Conservation (phyloP, 345 rosid genomes). For the Hibiscus mutabilis region DNA sequence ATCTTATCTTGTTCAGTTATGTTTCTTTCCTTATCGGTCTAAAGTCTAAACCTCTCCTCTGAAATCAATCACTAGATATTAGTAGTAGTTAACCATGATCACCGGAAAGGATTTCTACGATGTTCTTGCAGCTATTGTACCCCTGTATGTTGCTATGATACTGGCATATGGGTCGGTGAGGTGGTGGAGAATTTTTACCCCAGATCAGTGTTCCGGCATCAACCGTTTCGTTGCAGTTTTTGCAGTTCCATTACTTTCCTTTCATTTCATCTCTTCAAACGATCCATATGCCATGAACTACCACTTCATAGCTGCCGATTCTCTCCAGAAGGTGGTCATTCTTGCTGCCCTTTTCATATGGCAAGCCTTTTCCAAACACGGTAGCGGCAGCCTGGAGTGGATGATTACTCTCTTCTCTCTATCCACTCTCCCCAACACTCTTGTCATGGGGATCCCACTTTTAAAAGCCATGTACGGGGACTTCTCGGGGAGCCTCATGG, state of each 20-base stretch:
- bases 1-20: background rate
- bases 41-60: too few relatives aligned
- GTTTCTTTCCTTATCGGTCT: background rate
- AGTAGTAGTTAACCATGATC: conserved; percentile 36
- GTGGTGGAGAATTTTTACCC: conserved; percentile 90
- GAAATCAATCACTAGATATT: background rate
- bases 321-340: conserved; percentile 66
- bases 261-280: conserved; percentile 75
- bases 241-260: conserved; percentile 77
- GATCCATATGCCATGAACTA: conserved; percentile 73
- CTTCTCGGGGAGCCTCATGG: conserved; percentile 65
- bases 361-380: conserved; percentile 53
- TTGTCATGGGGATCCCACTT: conserved; percentile 82
- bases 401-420: conserved; percentile 75
- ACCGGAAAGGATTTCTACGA: conserved; percentile 70
- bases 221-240: conserved; percentile 84
- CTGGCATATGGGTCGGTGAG: conserved; percentile 81
- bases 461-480: conserved; percentile 84
- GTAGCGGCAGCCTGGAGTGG: conserved; percentile 63
- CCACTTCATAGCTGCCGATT: conserved; percentile 78
- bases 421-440: conserved; percentile 76
- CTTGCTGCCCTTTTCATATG: conserved; percentile 61
- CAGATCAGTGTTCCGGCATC: conserved; percentile 82
- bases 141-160: conserved; percentile 78
- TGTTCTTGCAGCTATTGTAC: conserved; percentile 75